These are phyloP conservation scores for Nitzschia inconspicua DNA, from an alignment of 108 stramenopile genomes.

Conservation along the genomic window DNA sequence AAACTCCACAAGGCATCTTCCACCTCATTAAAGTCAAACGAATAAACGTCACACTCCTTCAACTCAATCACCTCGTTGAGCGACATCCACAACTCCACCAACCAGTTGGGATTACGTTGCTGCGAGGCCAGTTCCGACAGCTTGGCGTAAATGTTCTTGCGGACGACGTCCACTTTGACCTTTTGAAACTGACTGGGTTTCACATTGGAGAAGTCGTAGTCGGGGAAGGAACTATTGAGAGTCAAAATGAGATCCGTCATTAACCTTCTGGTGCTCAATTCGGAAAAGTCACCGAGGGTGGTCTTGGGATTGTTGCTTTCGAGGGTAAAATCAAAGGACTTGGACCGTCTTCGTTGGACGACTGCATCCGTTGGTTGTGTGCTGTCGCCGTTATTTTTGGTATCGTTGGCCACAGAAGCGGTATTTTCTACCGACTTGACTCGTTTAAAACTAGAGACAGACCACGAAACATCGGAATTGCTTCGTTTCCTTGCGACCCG, in stretches of 20 bases:
- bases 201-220: conserved; percentile 88
- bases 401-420: too few species aligned
- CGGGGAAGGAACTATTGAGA: conserved; percentile 90
- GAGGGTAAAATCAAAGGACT: conserved; percentile 41
- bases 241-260: conserved; percentile 92
- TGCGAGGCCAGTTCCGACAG: conserved; percentile 55
- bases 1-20: conserved; percentile 79
- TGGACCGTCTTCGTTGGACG: conserved; percentile 27
- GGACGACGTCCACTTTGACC: conserved; percentile 43
- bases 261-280: conserved; percentile 71
- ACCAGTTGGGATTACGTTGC: conserved; percentile 32
- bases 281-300: conserved; percentile 62
- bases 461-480: not conserved
- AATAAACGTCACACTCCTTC: conserved; percentile 83
- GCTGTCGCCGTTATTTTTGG: too few species aligned
- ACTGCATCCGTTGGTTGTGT: too few species aligned
- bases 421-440: conserved; percentile 11
- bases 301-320: conserved; percentile 30
- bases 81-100: conserved; percentile 66
- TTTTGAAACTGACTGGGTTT: conserved; percentile 78
- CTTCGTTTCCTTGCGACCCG: conserved; percentile 12
- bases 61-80: conserved; percentile 71
- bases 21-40: conserved; percentile 60
- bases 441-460: conserved; percentile 2
- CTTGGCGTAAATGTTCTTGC: conserved; percentile 61